Base-by-base conservation (phyloP, 768 basidiomycete genomes). In the Agaricus subrufescens region DNA sequence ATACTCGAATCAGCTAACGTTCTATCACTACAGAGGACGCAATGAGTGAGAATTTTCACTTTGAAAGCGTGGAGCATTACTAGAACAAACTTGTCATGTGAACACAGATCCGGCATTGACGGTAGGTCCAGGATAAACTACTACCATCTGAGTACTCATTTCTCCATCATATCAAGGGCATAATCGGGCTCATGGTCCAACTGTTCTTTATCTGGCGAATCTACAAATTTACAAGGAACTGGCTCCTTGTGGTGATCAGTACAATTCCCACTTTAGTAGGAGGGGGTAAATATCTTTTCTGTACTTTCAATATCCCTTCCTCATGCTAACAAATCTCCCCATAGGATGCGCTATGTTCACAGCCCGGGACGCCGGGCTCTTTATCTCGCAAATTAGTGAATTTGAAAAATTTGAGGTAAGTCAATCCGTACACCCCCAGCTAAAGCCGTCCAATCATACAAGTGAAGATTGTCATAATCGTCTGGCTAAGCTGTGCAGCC, bases 141-240 rank as follows among this genome's bases (percentile, higher is more conserved):
- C 19, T 19, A 19, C 19, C 19, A 19, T 19, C 19, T 19, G 19
- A 34, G 11, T 34, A 11, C 7, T 34, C 11, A 34, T 19, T 19
- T 19, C 34, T 7, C 11, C 11, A 8, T 6, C 8, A 34, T 34
- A 34, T 23, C 34, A 23, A 80, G 79, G 78, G 72, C 2, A 69
- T 81, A 51, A 76, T 77, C 34, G 75, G 73, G 1, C 58, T 69
- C 4, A 60, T 73, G 8, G 78, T 79, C 8, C 79, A 81, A 51
- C 57, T 74, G 4, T 82, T 81, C 61, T 79, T 79, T 44, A 75
- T 76, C 3, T 72, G 69, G 71, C 62, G 69, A 26, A 59, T 72
- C 44, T 59, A 62, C 19, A 61, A 67, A 3, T 57, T 72, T 6
- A 70, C 69, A n/a, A 58, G 53, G 4, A 70, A 58, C 47, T 60